Conservation (phyloP, 768 basidiomycete genomes). For the Russula olivacea region DNA sequence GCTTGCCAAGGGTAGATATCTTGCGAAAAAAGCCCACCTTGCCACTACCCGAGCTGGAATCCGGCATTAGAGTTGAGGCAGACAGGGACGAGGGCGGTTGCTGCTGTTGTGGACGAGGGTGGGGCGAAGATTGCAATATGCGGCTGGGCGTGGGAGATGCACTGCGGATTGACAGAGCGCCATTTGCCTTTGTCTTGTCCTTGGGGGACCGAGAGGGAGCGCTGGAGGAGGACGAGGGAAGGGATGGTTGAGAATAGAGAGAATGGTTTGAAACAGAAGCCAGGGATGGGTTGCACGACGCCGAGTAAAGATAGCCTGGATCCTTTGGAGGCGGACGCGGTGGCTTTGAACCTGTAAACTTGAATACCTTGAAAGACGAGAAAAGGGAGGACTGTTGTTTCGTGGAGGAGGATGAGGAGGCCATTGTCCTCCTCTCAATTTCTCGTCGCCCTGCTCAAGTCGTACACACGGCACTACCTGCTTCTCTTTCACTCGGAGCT, state of each 20-base stretch:
- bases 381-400: conserved; percentile 20
- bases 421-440: conserved; percentile 9
- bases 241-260: not conserved
- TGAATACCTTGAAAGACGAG: conserved; percentile 25
- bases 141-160: conserved; percentile 22
- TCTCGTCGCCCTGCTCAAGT: not conserved
- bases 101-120: not conserved
- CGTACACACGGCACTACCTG: not conserved
- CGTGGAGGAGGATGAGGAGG: conserved; percentile 9
- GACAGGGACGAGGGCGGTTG: not conserved
- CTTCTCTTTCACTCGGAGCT: conserved; percentile 10
- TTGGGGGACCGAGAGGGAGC: not conserved
- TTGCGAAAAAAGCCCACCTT: conserved; percentile 22
- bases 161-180: not conserved
- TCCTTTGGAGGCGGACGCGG: conserved; percentile 24
- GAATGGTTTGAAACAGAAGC: conserved; percentile 20
- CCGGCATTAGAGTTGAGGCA: not conserved
- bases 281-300: conserved; percentile 13
- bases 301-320: conserved; percentile 15
- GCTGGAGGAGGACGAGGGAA: not conserved
- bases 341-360: conserved; percentile 18
- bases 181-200: not conserved
- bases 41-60: not conserved
- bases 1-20: conserved; percentile 18
- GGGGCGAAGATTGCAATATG: not conserved